Conservation (phyloP, 176 grass and related monocot genomes). For the Zea luxurians region DNA sequence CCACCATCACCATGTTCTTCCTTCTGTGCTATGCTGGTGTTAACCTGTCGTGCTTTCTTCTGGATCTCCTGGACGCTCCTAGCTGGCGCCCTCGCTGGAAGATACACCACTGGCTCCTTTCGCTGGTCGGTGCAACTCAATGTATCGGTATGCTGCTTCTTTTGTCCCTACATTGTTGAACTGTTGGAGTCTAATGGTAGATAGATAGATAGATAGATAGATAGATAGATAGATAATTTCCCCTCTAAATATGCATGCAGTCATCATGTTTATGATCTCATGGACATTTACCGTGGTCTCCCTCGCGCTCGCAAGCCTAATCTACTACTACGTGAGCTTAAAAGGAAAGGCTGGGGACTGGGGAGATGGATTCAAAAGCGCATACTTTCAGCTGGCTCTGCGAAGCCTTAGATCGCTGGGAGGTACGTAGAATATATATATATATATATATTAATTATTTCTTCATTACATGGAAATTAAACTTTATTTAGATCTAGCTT, state of each 20-base stretch:
- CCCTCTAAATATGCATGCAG: conserved; percentile 51
- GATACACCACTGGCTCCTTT: conserved; percentile 92
- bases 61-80: conserved; percentile 97
- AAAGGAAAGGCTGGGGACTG: too few species aligned
- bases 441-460: too few species aligned
- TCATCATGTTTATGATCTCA: conserved; percentile 97
- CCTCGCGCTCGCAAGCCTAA: too few species aligned
- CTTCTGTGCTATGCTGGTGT: conserved; percentile 94
- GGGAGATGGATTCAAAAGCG: too few species aligned
- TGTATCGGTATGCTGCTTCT: conserved; percentile 80
- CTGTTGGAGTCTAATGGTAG: conserved; percentile 24
- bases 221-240: conserved; percentile 13
- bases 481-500: too few species aligned
- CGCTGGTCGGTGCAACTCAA: conserved; percentile 77
- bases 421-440: too few species aligned
- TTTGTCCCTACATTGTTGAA: neutral
- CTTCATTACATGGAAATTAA: too few species aligned
- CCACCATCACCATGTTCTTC: conserved; percentile 98
- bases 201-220: too few species aligned
- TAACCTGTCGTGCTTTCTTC: conserved; percentile 89
- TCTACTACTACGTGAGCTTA: too few species aligned
- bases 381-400: too few species aligned
- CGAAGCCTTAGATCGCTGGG: too few species aligned
- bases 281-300: too few species aligned
- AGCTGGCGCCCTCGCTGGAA: conserved; percentile 99